Base-by-base conservation (phyloP, 2,329 filamentous ascomycete genomes). In the Fusarium xyrophilum region DNA sequence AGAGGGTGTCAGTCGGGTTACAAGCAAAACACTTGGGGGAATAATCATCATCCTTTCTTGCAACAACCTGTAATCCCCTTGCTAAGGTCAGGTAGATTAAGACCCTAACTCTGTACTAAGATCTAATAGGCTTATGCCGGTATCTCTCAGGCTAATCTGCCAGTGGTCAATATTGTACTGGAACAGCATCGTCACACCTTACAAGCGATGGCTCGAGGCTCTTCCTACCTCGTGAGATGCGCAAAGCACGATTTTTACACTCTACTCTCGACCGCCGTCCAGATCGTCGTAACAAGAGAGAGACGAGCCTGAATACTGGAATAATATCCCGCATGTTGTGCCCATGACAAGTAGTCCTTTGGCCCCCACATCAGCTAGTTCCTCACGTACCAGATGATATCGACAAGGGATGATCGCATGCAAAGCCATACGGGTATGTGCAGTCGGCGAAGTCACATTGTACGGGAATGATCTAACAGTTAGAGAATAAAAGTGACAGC, bases 91-190 rank as follows among this genome's bases (percentile, higher is more conserved):
- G 12, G 44, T 6, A 15, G 15, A 11, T 9, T 8, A 12, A 25
- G 19, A 25, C 17, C 21, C 21, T 5, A n/a, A 25, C 12, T 38
- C 15, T 12, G 23, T 12, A 38, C 17, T n/a, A 8, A n/a, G 13
- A 6, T 27, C 17, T 6, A 12, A 3, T 15, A n/a, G 21, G 13
- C 6, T 27, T 3, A 15, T 15, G 2, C 2, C 0, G 7, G 15
- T 19, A 10, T n/a, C 8, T 12, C 15, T 8, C 1, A 12, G 10
- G 3, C 13, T 15, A 9, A 5, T 27, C 13, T n/a, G 6, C 5
- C 6, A 25, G 17, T 15, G n/a, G 8, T 12, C 7, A n/a, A 8
- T 4, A 15, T n/a, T 15, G 3, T 11, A 11, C 15, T 35, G 17
- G 46, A 14, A 14, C 2, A 11, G n/a, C 13, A 6, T 25, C 3